Conservation (phyloP, 306 rosid genomes). For the Castanea sativa region DNA sequence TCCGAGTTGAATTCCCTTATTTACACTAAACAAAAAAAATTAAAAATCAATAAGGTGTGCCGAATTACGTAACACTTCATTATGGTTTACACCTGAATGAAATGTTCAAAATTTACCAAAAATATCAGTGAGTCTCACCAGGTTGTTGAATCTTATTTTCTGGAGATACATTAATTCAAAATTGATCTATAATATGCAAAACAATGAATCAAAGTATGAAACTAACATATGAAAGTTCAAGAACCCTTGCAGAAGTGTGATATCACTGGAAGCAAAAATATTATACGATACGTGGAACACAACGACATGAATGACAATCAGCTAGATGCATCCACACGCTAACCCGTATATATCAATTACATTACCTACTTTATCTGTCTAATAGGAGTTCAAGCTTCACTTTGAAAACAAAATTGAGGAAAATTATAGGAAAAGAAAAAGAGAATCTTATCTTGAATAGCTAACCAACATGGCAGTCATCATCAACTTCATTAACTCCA, state of each 20-base stretch:
- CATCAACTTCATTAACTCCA: slow-evolving; percentile 30
- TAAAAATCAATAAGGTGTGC: too few relatives aligned
- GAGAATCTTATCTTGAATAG: slow-evolving; percentile 12
- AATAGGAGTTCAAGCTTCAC: slow-evolving; percentile 15
- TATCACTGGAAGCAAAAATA: not conserved
- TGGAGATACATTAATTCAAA: not conserved
- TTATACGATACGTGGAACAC: not conserved
- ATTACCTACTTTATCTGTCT: slow-evolving; percentile 20
- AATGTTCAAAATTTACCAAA: not conserved
- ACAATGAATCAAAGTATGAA: not conserved
- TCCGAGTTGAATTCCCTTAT: too few relatives aligned
- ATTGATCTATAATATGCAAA: not conserved
- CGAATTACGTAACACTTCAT: too few relatives aligned
- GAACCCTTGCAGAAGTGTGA: not conserved
- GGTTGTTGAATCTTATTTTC: not conserved
- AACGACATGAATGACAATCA: not conserved
- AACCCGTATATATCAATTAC: slow-evolving; percentile 4
- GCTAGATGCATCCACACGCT: slow-evolving; percentile 24
- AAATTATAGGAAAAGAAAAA: slow-evolving; percentile 6
- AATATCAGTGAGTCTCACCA: not conserved
- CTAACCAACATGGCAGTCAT: slow-evolving; percentile 22
- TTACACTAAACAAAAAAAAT: too few relatives aligned
- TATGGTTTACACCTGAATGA: too few relatives aligned
- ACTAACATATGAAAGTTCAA: not conserved
- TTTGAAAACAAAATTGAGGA: slow-evolving; percentile 15